Conservation (phyloP, 1,284 basidiomycete species). For the Sporisorium sorghi region DNA sequence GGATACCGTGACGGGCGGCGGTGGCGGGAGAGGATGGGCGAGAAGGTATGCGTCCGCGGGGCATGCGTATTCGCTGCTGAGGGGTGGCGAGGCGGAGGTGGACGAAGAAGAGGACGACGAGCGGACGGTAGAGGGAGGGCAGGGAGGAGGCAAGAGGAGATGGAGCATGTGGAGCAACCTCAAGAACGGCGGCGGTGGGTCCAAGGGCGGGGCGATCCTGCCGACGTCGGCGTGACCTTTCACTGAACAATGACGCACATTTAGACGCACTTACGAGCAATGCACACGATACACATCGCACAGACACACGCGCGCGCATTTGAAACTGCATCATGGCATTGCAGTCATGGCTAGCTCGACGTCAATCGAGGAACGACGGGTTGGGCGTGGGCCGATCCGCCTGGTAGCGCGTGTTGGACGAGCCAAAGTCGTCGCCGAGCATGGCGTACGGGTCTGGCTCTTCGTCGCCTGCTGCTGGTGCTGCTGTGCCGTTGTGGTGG, state of each 20-base stretch:
- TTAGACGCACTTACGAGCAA: not conserved
- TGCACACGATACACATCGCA: not conserved
- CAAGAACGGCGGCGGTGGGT: not conserved
- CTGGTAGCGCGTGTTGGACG: constrained; percentile 18
- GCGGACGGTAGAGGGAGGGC: too few relatives aligned
- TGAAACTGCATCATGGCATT: not conserved
- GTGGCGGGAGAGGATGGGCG: constrained; percentile 5
- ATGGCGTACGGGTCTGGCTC: constrained; percentile 48
- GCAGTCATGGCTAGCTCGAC: too few relatives aligned
- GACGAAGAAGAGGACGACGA: constrained; percentile 13
- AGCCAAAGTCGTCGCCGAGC: constrained; percentile 42
- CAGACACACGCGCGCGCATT: constrained; percentile 5
- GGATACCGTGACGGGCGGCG: constrained; percentile 23
- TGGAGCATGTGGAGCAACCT: constrained; percentile 38
- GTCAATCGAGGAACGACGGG: constrained; percentile 15
- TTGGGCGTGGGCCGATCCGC: constrained; percentile 25
- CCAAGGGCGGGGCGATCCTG: constrained; percentile 2
- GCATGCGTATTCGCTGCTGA: constrained; percentile 15
- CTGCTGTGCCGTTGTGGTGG: constrained; percentile 17
- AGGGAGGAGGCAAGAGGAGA: not conserved
- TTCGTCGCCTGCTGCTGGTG: constrained; percentile 17
- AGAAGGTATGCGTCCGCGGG: constrained; percentile 7
- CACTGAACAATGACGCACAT: not conserved
- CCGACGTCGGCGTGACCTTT: constrained; percentile 16
- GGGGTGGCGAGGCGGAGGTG: constrained; percentile 11